These are phyloP conservation scores for Panicum miliaceum DNA, from an alignment of 176 grass and related monocot genomes.

Conservation along the genomic window DNA sequence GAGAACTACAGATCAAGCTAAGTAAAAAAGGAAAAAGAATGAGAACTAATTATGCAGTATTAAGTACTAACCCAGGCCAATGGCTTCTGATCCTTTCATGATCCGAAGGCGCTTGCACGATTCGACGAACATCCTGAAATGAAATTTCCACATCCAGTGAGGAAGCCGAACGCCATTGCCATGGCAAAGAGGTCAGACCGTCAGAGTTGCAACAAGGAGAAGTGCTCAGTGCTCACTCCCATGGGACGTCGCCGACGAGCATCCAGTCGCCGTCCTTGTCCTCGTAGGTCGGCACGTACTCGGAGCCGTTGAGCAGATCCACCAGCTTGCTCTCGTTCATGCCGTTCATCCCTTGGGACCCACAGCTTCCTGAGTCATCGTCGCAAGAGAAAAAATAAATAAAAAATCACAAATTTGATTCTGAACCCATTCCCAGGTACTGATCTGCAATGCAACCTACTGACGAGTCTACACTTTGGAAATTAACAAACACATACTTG, in stretches of 20 bases:
- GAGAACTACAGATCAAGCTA: not conserved
- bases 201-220: not conserved
- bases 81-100: conserved; percentile 98
- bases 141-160: conserved; percentile 21
- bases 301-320: conserved; percentile 71
- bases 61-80: conserved; percentile 78
- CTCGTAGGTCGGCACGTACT: conserved; percentile 91
- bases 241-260: conserved; percentile 93
- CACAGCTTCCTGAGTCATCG: conserved; percentile 56
- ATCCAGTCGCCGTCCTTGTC: conserved; percentile 99
- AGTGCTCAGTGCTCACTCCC: conserved; percentile 64
- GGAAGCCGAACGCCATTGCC: not conserved
- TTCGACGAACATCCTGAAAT: conserved; percentile 90
- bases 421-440: not conserved
- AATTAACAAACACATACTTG: not conserved
- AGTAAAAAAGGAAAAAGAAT: not conserved
- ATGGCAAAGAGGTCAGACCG: not conserved
- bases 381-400: not conserved
- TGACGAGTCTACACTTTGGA: not conserved
- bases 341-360: conserved; percentile 64
- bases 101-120: conserved; percentile 97
- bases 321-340: conserved; percentile 79
- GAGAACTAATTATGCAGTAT: not conserved
- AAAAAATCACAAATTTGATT: not conserved
- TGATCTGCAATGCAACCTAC: not conserved